A percentile compares a stretch with the other conserved stretches of the same genome.
Evolutionary conservation across 495 filamentous ascomycete species (phyloP).

Genomic region (Cercophora scortea): DNA sequence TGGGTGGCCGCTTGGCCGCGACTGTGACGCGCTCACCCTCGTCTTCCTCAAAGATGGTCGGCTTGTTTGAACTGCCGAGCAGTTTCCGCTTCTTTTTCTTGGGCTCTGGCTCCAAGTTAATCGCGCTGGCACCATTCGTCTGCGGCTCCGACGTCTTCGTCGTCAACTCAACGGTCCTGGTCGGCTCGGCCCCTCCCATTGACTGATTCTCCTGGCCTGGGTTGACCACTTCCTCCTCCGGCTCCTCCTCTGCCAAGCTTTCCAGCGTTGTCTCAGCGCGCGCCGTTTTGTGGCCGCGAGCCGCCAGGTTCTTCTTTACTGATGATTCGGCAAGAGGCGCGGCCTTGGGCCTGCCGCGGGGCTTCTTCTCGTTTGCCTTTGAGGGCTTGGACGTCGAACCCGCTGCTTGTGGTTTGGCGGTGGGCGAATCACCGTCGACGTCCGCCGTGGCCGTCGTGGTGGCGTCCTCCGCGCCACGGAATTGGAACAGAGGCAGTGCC

Average conservation of each 20-base stretch:
- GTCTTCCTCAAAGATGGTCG: slow-evolving; percentile 64
- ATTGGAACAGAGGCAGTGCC: slow-evolving; percentile 8
- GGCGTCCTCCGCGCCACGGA: slow-evolving; percentile 5
- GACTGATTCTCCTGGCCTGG: slow-evolving; percentile 15
- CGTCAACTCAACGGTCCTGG: neutral
- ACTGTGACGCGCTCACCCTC: slow-evolving; percentile 34
- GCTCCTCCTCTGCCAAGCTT: slow-evolving; percentile 40
- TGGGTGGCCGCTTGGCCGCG: slow-evolving; percentile 24
- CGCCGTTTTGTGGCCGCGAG: slow-evolving; percentile 18
- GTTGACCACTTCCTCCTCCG: slow-evolving; percentile 7
- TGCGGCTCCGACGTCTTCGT: neutral
- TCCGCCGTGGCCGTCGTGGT: neutral
- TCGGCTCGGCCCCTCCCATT: slow-evolving; percentile 18
- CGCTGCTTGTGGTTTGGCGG: slow-evolving; percentile 7
- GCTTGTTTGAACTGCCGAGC: slow-evolving; percentile 54
- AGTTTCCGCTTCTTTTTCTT: slow-evolving; percentile 71
- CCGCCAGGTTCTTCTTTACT: slow-evolving; percentile 29
- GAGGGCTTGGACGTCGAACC: neutral
- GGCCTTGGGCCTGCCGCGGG: slow-evolving; percentile 32
- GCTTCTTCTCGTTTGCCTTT: slow-evolving; percentile 18
- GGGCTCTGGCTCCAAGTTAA: slow-evolving; percentile 33
- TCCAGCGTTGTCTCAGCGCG: slow-evolving; percentile 27
- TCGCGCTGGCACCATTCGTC: neutral
- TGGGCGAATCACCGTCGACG: neutral
- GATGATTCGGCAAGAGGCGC: slow-evolving; percentile 27